These are phyloP conservation scores for Boletus patriciae DNA, from an alignment of 768 basidiomycete species.

Conservation along the genomic window DNA sequence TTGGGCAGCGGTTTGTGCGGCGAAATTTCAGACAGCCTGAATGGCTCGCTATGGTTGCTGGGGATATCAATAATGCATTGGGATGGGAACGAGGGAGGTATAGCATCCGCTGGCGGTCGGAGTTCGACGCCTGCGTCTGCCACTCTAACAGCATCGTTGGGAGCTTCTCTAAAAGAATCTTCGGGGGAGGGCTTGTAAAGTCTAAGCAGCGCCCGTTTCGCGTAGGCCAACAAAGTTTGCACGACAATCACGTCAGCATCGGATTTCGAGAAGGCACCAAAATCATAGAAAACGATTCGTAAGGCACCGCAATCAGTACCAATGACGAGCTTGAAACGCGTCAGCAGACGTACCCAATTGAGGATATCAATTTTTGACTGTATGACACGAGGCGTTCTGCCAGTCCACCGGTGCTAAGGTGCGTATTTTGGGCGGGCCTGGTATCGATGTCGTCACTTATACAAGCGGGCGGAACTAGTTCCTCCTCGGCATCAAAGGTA, in stretches of 20 bases:
- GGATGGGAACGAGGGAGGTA: not conserved
- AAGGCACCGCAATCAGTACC: slow-evolving; percentile 31
- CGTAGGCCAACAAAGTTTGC: slow-evolving; percentile 22
- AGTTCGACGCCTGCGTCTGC: slow-evolving; percentile 4
- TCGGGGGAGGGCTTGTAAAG: slow-evolving; percentile 29
- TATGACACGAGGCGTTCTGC: slow-evolving; percentile 52
- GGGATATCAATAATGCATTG: not conserved
- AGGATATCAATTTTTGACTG: slow-evolving; percentile 45
- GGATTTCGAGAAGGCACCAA: slow-evolving; percentile 21
- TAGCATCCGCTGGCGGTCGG: slow-evolving; percentile 1
- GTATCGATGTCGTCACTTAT: slow-evolving; percentile 32
- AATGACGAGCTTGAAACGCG: slow-evolving; percentile 19
- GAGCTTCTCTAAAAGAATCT: slow-evolving; percentile 13
- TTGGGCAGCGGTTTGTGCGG: slow-evolving; percentile 34
- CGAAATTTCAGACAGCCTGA: slow-evolving; percentile 55
- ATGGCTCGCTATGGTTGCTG: slow-evolving; percentile 13
- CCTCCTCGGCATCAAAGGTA: slow-evolving; percentile 12
- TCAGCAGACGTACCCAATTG: slow-evolving; percentile 45
- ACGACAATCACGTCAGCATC: slow-evolving; percentile 27
- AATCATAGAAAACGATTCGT: slow-evolving; percentile 11
- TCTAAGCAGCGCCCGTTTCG: slow-evolving; percentile 21
- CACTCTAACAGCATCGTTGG: slow-evolving; percentile 11
- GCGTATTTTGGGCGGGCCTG: slow-evolving; percentile 20
- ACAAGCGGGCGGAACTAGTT: slow-evolving; percentile 20
- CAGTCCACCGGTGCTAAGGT: slow-evolving; percentile 34